phyloP scores from a whole-genome alignment of 192 early-diverging fungal species.

The Backusella sp. region DNA sequence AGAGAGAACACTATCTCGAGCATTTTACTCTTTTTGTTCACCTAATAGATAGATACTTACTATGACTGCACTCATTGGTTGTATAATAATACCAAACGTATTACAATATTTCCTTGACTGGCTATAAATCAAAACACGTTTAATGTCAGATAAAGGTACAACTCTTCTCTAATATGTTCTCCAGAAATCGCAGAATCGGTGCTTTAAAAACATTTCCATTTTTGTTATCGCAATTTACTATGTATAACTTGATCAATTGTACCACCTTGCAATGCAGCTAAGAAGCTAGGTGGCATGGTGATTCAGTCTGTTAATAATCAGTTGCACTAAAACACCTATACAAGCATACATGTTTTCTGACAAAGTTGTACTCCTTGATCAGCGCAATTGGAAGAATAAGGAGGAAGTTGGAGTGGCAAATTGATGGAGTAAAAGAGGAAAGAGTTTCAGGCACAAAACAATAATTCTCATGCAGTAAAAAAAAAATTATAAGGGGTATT shows the following conservation, averaged over 20 bases:
- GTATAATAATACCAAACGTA: background rate
- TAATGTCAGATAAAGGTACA: slow-evolving; percentile 9
- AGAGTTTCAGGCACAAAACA: background rate
- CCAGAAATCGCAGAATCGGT: background rate
- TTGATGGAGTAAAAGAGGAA: background rate
- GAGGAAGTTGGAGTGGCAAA: background rate
- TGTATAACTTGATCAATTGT: slow-evolving; percentile 11
- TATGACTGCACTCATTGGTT: background rate
- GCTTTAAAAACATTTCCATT: background rate
- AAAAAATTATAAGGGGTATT: background rate
- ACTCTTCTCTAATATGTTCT: background rate
- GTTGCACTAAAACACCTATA: background rate
- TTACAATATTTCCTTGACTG: slow-evolving; percentile 8
- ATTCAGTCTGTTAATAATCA: background rate
- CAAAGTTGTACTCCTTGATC: background rate
- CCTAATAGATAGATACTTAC: background rate
- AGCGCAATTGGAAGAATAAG: background rate
- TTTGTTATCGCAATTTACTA: background rate
- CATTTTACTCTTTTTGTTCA: background rate
- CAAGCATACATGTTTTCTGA: background rate
- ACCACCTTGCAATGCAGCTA: background rate
- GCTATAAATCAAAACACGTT: background rate
- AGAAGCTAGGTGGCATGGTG: background rate
- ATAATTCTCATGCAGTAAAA: slow-evolving; percentile 4
- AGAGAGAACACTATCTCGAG: background rate